Base-by-base conservation (phyloP, 176 grass and related monocot species). In the Carex cristatella region DNA sequence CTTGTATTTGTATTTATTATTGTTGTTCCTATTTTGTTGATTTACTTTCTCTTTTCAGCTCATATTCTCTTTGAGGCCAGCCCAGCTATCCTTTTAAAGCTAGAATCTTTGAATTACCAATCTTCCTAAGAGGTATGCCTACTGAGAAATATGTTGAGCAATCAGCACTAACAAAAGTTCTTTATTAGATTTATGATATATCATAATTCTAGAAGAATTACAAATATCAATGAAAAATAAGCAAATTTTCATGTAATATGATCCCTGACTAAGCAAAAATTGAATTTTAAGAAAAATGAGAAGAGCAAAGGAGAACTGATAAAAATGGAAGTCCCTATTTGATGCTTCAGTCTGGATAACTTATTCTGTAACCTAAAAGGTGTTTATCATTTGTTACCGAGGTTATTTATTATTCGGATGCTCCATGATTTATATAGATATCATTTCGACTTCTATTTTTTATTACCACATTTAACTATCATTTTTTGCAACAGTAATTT, bases 241-340 rank as follows among this genome's bases (percentile, higher is more conserved):
- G 67, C 15, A 40, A 38, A 69, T 42, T 42, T 40, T 15, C 13
- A 69, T 33, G 67, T 42, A 69, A 30, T 35, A 69, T 69, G 67
- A 18, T 69, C 67, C 67, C 33, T 69, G 67, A 2, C 32, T 42
- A 42, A 69, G 67, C 4, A 69, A 69, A 40, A 40, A 38, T 42
- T 69, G 67, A 69, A 69, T 42, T 35, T 69, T 69, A 69, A 69
- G 67, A 69, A 42, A 69, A 69, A n/a, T 69, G 14, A n/a, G 15
- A 63, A 69, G 14, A 69, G 14, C 12, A 40, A 69, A 40, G 61
- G 66, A 38, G 66, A 69, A 69, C 33, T 40, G 66, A 69, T 18
- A 69, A 40, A 69, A 35, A 69, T 69, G 35, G 35, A 69, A n/a
- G 33, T 42, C 61, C 7, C 44, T 48, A 63, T 63, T 40, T 37